Evolutionary conservation across 306 rosid genomes (phyloP).

Genomic region (Vachellia pachyceras): DNA sequence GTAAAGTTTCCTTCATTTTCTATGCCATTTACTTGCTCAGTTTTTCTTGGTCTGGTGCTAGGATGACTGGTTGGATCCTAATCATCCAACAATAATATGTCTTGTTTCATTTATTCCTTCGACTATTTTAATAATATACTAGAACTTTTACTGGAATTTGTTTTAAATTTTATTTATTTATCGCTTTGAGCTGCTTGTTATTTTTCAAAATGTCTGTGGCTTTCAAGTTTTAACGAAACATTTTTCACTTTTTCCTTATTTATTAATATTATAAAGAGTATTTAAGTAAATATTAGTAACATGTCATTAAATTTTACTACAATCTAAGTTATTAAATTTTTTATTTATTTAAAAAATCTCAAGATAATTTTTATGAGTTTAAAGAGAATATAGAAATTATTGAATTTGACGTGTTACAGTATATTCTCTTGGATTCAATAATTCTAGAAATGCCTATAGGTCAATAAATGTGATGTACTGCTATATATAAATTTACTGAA

Average conservation of each 20-base stretch:
- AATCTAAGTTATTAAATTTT: not conserved
- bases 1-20: too few species aligned
- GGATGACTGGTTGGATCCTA: constrained; percentile 50
- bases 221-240: too few species aligned
- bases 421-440: too few species aligned
- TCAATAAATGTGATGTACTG: not conserved
- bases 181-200: not conserved
- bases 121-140: not conserved
- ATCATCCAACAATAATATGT: constrained; percentile 47
- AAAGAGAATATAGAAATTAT: not conserved
- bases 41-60: constrained; percentile 22
- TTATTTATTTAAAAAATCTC: too few species aligned
- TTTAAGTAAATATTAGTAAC: not conserved
- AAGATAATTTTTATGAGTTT: too few species aligned
- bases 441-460: not conserved
- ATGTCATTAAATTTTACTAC: not conserved
- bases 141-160: not conserved
- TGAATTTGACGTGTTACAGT: not conserved
- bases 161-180: too few species aligned
- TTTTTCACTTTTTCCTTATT: not conserved
- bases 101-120: not conserved
- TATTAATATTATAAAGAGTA: not conserved
- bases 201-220: not conserved
- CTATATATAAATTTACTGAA: not conserved
- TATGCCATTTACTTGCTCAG: constrained; percentile 18